These are phyloP conservation scores for Coleophoma eucalyptorum DNA, from an alignment of 2,329 filamentous ascomycete genomes.

Conservation along the genomic window DNA sequence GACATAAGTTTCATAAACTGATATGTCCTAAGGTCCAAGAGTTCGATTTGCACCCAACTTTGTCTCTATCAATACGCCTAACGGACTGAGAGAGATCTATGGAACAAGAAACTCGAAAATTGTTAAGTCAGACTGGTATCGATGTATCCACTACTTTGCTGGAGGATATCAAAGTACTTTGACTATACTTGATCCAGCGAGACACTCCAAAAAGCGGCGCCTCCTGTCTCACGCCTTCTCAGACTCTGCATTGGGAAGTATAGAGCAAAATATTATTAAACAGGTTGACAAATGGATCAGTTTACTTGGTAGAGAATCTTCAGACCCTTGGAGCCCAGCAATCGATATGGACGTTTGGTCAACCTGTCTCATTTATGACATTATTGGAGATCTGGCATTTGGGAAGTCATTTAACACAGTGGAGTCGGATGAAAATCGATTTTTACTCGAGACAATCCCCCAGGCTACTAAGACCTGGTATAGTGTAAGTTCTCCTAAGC, in stretches of 20 bases:
- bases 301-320: slow-evolving; percentile 36
- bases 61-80: background rate
- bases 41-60: background rate
- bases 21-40: background rate
- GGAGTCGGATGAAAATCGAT: background rate
- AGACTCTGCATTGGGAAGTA: background rate
- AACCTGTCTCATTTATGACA: slow-evolving; percentile 22
- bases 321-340: background rate
- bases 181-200: background rate
- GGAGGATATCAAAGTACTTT: background rate
- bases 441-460: background rate
- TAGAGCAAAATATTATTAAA: background rate
- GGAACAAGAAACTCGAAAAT: background rate
- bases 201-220: background rate
- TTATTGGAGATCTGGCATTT: slow-evolving; percentile 27
- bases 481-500: background rate
- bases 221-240: background rate
- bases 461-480: background rate
- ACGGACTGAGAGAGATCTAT: background rate
- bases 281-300: slow-evolving; percentile 17
- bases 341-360: slow-evolving; percentile 29
- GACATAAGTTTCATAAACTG: too few relatives aligned
- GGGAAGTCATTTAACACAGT: slow-evolving; percentile 24
- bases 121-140: background rate
- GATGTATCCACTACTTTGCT: background rate